Evolutionary conservation across 441 rosid genomes (phyloP), one percentile per base, ranked within the genome.

Genomic region (Populus hybrid): DNA sequence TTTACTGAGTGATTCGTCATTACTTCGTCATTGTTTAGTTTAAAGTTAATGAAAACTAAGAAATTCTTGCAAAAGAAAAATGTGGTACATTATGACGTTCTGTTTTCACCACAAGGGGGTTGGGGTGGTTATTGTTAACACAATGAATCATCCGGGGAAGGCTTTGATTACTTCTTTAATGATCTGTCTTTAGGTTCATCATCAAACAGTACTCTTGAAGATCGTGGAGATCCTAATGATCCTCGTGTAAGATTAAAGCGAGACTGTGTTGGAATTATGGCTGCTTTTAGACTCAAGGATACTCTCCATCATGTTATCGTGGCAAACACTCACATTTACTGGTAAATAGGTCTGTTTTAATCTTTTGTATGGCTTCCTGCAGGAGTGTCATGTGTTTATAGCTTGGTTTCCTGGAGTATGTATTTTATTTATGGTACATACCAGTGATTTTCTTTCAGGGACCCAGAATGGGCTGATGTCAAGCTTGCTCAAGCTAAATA

Each of bases 401-500:
- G 42, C 42, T 59, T 71, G 42, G 61, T 72, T 50, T 70, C 31
- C 63, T 20, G 38, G 35, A 40, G n/a, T 4, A 24, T 16, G 63
- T 38, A 18, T 26, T 29, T 29, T 67, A 24, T 16, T 70, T 50
- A 26, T 61, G 35, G 7, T 68, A 1, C 42, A 24, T 68, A 2
- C 67, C 18, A 53, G 23, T 68, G 20, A 56, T 73, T 73, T 67
- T 71, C 61, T 61, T 76, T 68, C 87, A 95, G 98, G 98, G 98
- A 96, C 85, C 99, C 97, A 56, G 88, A 87, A 79, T 87, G 89
- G 89, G 93, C 92, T 69, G 98, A 95, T 83, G 97, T 94, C 65
- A 94, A 96, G 92, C 97, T 94, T 75, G 96, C 98, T 31, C 99
- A 96, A 84, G 97, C 98, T 75, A 94, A 88, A 20, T 89, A 93